Percentiles rank a stretch among this genome's conserved stretches.
Evolutionary conservation across 495 filamentous ascomycete species (phyloP).

Genomic region (Cairneyella variabilis): DNA sequence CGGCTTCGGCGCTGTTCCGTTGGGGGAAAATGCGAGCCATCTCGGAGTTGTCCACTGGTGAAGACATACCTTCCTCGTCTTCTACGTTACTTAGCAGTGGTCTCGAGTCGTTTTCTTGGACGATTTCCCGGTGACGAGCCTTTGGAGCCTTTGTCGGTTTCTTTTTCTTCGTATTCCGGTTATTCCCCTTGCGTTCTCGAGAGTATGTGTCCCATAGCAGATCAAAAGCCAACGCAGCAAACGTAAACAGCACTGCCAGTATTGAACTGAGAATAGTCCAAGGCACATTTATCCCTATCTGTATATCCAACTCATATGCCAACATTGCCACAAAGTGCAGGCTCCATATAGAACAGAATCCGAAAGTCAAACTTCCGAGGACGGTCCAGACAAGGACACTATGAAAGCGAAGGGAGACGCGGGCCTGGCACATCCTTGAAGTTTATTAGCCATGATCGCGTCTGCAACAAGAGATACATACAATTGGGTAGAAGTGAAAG

Average conservation of each 20-base stretch:
- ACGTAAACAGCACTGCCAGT: slow-evolving; percentile 27
- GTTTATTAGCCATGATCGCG: neutral
- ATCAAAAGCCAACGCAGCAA: slow-evolving; percentile 24
- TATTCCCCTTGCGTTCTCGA: slow-evolving; percentile 9
- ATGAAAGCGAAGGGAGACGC: slow-evolving; percentile 21
- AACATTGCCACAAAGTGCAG: slow-evolving; percentile 29
- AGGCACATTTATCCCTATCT: slow-evolving; percentile 22
- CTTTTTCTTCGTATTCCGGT: neutral
- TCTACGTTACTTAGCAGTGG: slow-evolving; percentile 4
- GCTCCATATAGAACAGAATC: slow-evolving; percentile 30
- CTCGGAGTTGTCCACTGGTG: neutral
- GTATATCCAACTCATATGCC: slow-evolving; percentile 28
- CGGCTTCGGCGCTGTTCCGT: neutral
- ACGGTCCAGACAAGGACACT: slow-evolving; percentile 24
- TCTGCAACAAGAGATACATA: neutral
- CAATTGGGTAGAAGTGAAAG: slow-evolving; percentile 30
- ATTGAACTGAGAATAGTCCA: slow-evolving; percentile 24
- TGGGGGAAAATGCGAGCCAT: neutral
- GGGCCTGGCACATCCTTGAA: slow-evolving; percentile 26
- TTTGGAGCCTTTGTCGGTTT: neutral
- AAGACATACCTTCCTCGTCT: slow-evolving; percentile 3
- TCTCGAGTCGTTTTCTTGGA: neutral
- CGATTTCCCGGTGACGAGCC: neutral
- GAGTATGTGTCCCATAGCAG: slow-evolving; percentile 21
- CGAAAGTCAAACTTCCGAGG: slow-evolving; percentile 26